Conservation (phyloP, 306 rosid genomes). For the Betula pendula region DNA sequence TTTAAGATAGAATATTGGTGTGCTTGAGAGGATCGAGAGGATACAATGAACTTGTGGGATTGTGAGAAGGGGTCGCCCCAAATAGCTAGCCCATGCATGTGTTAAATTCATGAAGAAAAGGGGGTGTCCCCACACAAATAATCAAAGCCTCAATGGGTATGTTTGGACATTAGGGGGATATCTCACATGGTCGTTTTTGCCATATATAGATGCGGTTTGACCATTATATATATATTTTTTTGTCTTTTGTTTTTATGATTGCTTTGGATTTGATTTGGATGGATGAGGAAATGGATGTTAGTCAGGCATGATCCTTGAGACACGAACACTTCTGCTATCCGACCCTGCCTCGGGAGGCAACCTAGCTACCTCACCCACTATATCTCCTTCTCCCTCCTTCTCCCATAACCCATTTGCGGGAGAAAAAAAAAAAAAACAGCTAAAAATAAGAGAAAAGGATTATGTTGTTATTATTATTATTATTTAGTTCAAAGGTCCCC, state of each 20-base stretch:
- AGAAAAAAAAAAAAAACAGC: no score
- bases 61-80: not conserved
- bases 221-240: conserved; percentile 11
- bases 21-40: conserved; percentile 52
- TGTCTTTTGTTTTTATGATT: not conserved
- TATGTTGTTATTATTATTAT: no score
- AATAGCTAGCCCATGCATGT: not conserved
- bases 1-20: conserved; percentile 37
- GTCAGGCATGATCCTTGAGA: conserved; percentile 67
- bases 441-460: no score
- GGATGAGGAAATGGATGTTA: conserved; percentile 30
- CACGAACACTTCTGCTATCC: conserved; percentile 56
- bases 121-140: conserved; percentile 6
- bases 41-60: conserved; percentile 49
- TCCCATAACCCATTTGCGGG: not conserved
- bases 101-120: conserved; percentile 19
- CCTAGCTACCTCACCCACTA: conserved; percentile 44
- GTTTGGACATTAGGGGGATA: conserved; percentile 45
- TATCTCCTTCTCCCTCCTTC: not conserved
- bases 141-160: conserved; percentile 28
- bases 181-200: conserved; percentile 46
- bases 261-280: conserved; percentile 2
- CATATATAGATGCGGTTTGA: conserved; percentile 22
- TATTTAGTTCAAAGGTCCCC: no score
- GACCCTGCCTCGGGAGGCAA: conserved; percentile 71